Percentiles rank a stretch among this genome's conserved stretches.
These are phyloP conservation scores for Xylariaceae sp. DNA, from an alignment of 2,329 filamentous ascomycete species.

Conservation along the genomic window DNA sequence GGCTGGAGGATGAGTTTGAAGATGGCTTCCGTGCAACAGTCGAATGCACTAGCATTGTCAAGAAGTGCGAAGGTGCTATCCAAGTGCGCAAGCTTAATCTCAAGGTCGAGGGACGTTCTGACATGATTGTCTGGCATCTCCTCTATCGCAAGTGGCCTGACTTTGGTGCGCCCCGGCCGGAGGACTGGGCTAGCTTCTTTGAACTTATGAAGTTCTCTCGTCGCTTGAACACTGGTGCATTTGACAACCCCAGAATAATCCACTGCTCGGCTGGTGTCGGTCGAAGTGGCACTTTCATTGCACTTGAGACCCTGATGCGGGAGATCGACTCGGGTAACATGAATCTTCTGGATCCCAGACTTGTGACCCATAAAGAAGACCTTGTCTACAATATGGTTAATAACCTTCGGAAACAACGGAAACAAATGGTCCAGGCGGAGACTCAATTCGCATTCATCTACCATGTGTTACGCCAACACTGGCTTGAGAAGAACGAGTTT, in stretches of 20 bases:
- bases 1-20: slow-evolving; percentile 60
- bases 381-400: slow-evolving; percentile 78
- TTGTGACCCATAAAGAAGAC: slow-evolving; percentile 44
- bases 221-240: slow-evolving; percentile 47
- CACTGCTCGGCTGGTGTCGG: slow-evolving; percentile 92
- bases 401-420: slow-evolving; percentile 75
- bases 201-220: slow-evolving; percentile 65
- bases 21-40: slow-evolving; percentile 67
- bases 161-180: slow-evolving; percentile 72
- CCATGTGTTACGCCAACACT: slow-evolving; percentile 72
- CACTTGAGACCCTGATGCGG: slow-evolving; percentile 83
- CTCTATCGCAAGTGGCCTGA: slow-evolving; percentile 88
- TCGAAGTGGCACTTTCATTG: slow-evolving; percentile 91
- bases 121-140: slow-evolving; percentile 66
- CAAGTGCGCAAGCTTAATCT: slow-evolving; percentile 72
- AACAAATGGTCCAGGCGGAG: slow-evolving; percentile 93
- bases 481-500: slow-evolving; percentile 60
- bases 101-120: slow-evolving; percentile 43
- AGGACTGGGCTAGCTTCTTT: slow-evolving; percentile 65
- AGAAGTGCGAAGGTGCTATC: slow-evolving; percentile 55
- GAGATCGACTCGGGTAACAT: slow-evolving; percentile 75
- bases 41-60: slow-evolving; percentile 58
- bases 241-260: slow-evolving; percentile 70
- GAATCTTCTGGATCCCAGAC: slow-evolving; percentile 38
- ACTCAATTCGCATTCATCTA: slow-evolving; percentile 85